These are phyloP conservation scores for Colletotrichum truncatum DNA, from an alignment of 2,329 filamentous ascomycete genomes.

Conservation along the genomic window DNA sequence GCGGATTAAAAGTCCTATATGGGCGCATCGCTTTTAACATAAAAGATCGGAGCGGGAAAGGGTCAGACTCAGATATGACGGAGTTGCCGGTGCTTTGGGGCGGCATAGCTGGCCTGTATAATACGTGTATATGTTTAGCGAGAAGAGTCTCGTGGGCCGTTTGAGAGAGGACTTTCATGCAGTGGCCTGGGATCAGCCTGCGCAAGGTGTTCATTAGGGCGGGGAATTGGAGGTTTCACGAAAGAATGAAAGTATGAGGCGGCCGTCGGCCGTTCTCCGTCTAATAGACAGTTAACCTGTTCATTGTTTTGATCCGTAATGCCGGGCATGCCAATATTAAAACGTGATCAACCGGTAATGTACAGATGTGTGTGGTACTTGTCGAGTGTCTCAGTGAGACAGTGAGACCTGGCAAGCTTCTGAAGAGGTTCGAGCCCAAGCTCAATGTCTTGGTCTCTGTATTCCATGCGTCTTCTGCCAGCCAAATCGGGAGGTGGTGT, in stretches of 20 bases:
- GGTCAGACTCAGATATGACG: background rate
- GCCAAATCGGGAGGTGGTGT: background rate
- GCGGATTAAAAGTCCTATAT: background rate
- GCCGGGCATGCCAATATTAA: background rate
- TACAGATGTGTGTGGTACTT: background rate
- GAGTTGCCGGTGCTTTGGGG: background rate
- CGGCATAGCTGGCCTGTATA: conserved; percentile 11
- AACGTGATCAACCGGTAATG: background rate
- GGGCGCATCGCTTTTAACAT: background rate
- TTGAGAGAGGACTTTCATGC: background rate
- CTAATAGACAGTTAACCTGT: background rate
- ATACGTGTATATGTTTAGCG: conserved; percentile 15
- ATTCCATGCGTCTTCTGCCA: background rate
- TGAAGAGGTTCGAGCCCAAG: background rate
- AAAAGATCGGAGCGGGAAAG: background rate
- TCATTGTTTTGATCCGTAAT: background rate
- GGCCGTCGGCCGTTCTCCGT: background rate
- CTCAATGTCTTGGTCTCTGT: background rate
- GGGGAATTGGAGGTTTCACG: background rate
- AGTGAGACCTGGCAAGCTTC: no score
- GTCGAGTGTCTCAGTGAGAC: background rate
- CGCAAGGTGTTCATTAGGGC: background rate
- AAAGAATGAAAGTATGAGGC: background rate
- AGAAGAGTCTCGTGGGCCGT: background rate
- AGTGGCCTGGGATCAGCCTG: background rate